Base-by-base conservation (phyloP, 805 yeast genomes). In the Starmera quercuum region DNA sequence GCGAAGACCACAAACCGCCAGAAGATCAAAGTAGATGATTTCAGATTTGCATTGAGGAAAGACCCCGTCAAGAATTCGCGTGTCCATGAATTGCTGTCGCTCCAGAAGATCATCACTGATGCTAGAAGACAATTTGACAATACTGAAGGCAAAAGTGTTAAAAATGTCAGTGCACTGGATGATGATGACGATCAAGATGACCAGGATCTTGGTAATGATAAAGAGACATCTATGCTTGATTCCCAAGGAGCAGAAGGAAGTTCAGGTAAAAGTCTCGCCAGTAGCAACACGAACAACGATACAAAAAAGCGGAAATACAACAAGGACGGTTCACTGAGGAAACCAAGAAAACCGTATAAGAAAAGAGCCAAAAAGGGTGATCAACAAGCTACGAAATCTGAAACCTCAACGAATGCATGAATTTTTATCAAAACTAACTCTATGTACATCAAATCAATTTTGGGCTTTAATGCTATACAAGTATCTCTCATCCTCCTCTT, bases 61-160 rank as follows among this genome's bases (percentile, higher is more conserved):
- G 90, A 82, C 46, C 74, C 78, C 3, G 60, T 71, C 11, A 82
- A 82, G 48, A 63, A 79, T 11, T 85, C 84, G 3, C 73, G 90
- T 55, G 71, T 81, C 2, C 74, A 75, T 39, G 85, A 80, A 47
- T 61, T 82, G 43, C 63, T 78, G 34, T 58, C 65, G 15, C 56
- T 78, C 46, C 80, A 77, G 42, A 73, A 71, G 47, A 74, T 71
- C 39, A 78, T 82, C 43, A 61, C 70, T 4, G 80, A 71, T 35
- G 87, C 87, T 1, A 69, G 80, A 42, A 77, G 73, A 52, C 71
- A 75, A 47, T 78, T 80, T 45, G 83, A 79, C 44, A 78, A 71
- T 38, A 63, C 72, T 5, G 86, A 79, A 41, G 76, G 64, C 15
- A 61, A 64, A 31, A 47, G 50, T 22, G 36, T 56, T 23, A 60